Base-by-base conservation (phyloP, 139 green algal genomes). In the Chlamydomonas applanata region DNA sequence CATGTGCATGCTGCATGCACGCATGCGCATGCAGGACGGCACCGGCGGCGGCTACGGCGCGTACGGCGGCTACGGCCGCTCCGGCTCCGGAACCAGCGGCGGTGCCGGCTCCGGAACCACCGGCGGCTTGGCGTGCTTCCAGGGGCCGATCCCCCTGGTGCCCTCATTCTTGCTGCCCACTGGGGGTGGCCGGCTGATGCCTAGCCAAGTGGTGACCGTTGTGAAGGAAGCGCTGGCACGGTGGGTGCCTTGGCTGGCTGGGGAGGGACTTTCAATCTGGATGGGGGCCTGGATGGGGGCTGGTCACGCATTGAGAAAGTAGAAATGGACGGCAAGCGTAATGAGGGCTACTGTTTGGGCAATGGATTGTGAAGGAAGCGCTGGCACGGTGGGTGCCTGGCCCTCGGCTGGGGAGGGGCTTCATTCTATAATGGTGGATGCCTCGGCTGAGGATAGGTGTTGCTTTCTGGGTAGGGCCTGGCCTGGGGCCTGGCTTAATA, bases 141-240 rank as follows among this genome's bases (percentile, higher is more conserved):
- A 53, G 62, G 32, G 7, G n/a, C 62, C 5, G 62, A 25, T 69
- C 32, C 62, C 62, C 33, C 62, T 69, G 30, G 62, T 69, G 32
- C 62, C 62, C n/a, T 25, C 33, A 5, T 25, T 69, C 17, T 32
- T 69, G 62, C 34, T 69, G 62, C 33, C 62, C 16, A 17, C 62
- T 25, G 17, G 34, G 14, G 62, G 62, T 3, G 62, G 34, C 4
- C 33, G 33, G 16, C 62, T 69, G 32, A 30, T 30, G 62, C 29
- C 62, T 19, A 40, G 62, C 4, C 62, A 69, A 32, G 35, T 69
- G 33, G 62, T 30, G 16, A 69, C 34, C 4, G 34, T 69, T 4
- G 34, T 69, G 29, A 69, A 30, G 62, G 60, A 67, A 16, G 60
- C 60, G 19, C 20, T 67, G 27, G 20, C 27, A 20, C 7, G 25